phyloP scores from a whole-genome alignment of 2,329 filamentous ascomycete genomes.

The Celoporthe dispersa region DNA sequence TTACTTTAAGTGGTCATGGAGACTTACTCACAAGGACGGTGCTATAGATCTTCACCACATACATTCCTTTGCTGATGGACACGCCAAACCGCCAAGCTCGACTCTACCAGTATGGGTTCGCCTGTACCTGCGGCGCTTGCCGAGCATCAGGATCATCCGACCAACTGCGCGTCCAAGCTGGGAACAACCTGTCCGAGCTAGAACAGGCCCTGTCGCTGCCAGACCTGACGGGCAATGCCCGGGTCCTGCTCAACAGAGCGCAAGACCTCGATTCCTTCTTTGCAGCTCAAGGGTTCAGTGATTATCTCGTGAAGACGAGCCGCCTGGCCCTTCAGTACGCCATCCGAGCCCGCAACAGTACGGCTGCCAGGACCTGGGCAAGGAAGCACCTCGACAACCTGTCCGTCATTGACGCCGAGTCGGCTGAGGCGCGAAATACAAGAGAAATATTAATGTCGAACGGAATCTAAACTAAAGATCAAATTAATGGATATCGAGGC shows the following conservation, averaged over 20 bases:
- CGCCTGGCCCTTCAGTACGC: slow-evolving; percentile 29
- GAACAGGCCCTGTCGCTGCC: background rate
- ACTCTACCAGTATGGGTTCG: slow-evolving; percentile 20
- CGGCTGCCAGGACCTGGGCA: slow-evolving; percentile 18
- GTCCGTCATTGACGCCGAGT: background rate
- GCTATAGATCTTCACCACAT: slow-evolving; percentile 22
- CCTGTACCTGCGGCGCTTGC: slow-evolving; percentile 18
- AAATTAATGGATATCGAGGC: background rate
- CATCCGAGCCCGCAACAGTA: slow-evolving; percentile 7
- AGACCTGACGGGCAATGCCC: background rate
- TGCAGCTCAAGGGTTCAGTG: slow-evolving; percentile 28
- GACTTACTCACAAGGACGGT: background rate
- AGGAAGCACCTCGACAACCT: slow-evolving; percentile 15
- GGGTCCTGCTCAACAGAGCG: slow-evolving; percentile 7
- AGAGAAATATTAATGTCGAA: background rate
- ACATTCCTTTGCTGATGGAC: slow-evolving; percentile 18
- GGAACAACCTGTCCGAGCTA: slow-evolving; percentile 15
- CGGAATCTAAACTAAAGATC: background rate
- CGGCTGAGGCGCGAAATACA: background rate
- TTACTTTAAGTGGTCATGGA: background rate
- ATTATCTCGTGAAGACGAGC: slow-evolving; percentile 32
- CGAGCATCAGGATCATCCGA: slow-evolving; percentile 7
- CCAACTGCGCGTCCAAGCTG: slow-evolving; percentile 1
- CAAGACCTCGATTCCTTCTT: slow-evolving; percentile 39
- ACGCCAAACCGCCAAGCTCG: slow-evolving; percentile 18